phyloP scores from a whole-genome alignment of 768 basidiomycete genomes.

The Pulveroboletus sp. region DNA sequence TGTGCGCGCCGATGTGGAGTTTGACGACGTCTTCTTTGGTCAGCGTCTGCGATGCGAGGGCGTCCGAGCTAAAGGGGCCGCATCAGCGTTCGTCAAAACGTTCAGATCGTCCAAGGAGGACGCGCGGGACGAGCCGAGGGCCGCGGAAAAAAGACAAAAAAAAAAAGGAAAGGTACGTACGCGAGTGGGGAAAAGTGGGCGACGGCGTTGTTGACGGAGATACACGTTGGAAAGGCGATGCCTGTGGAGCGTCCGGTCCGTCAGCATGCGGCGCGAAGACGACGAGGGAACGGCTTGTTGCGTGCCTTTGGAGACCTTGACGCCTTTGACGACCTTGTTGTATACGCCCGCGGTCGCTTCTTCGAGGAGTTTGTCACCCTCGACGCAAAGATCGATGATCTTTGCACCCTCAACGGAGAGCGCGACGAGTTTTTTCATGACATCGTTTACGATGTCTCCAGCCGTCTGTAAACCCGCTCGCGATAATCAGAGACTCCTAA shows the following conservation, averaged over 20 bases:
- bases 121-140: background rate
- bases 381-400: slow-evolving; percentile 83
- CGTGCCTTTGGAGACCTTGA: slow-evolving; percentile 83
- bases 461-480: slow-evolving; percentile 54
- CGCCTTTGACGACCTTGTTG: slow-evolving; percentile 87
- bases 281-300: background rate
- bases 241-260: slow-evolving; percentile 41
- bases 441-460: slow-evolving; percentile 83
- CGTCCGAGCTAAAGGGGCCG: slow-evolving; percentile 73
- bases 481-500: slow-evolving; percentile 7
- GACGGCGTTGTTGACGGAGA: slow-evolving; percentile 94
- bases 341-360: slow-evolving; percentile 80
- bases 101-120: slow-evolving; percentile 25
- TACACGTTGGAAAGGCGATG: slow-evolving; percentile 88
- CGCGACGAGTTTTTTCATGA: slow-evolving; percentile 80
- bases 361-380: slow-evolving; percentile 93
- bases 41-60: slow-evolving; percentile 61
- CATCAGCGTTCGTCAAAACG: too few species aligned
- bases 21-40: slow-evolving; percentile 92
- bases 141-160: background rate
- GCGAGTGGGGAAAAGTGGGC: slow-evolving; percentile 96
- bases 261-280: slow-evolving; percentile 9
- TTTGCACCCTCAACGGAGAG: slow-evolving; percentile 78
- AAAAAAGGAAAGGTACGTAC: slow-evolving; percentile 51
- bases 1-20: slow-evolving; percentile 93